These are phyloP conservation scores for Parmelia sp. DNA, from an alignment of 495 filamentous ascomycete species.

Conservation along the genomic window DNA sequence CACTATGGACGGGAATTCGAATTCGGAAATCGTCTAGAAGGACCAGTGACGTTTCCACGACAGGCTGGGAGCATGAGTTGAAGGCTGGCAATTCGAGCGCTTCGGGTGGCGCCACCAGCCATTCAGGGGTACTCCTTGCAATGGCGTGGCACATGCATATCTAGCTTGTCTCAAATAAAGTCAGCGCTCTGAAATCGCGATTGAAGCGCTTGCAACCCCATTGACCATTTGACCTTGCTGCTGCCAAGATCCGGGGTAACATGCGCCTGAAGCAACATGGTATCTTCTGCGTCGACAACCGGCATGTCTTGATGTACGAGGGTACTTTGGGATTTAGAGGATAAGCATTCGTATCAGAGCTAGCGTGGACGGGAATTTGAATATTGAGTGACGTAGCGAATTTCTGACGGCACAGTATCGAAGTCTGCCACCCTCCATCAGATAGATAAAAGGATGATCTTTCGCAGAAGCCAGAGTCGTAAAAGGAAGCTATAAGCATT, in stretches of 20 bases:
- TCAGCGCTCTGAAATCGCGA: background rate
- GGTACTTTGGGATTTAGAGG: background rate
- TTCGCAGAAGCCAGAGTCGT: too few relatives aligned
- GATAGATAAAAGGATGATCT: background rate
- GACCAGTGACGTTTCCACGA: background rate
- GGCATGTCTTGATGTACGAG: background rate
- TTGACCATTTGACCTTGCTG: background rate
- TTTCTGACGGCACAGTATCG: background rate
- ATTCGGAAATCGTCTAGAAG: background rate
- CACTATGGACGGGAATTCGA: background rate
- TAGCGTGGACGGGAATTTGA: background rate
- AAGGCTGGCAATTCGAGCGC: constrained; percentile 12
- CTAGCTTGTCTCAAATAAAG: constrained; percentile 14
- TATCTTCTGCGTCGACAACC: background rate
- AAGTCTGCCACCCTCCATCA: background rate
- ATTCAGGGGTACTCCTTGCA: constrained; percentile 8
- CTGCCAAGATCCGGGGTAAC: constrained; percentile 13
- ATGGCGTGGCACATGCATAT: constrained; percentile 9
- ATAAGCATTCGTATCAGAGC: background rate
- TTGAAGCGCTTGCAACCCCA: constrained; percentile 8
- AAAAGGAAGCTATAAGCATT: background rate
- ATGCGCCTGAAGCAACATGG: constrained; percentile 1
- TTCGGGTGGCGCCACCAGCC: constrained; percentile 10
- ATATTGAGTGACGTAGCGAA: background rate
- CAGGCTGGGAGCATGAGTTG: background rate